Evolutionary conservation across 352 stramenopile species (phyloP).

Genomic region (Phytophthora idaei): DNA sequence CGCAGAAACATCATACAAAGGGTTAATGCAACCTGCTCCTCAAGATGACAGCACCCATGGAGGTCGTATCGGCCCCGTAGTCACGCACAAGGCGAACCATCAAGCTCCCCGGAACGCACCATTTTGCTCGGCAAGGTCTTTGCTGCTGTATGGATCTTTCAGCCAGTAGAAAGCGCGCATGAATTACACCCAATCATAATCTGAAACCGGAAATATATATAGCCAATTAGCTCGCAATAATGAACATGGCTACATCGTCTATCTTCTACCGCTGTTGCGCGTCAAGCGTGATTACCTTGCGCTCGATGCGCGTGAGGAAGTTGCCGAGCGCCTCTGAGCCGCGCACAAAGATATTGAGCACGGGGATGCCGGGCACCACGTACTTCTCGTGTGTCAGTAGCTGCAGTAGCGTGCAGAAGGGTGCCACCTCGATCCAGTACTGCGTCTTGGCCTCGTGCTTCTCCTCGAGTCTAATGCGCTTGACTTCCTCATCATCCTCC

Average conservation of each 20-base stretch:
- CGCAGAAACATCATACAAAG: conserved; percentile 3
- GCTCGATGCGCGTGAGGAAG: conserved; percentile 75
- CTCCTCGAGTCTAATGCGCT: conserved; percentile 67
- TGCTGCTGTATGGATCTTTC: conserved; percentile 31
- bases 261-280: conserved; percentile 29
- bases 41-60: not conserved
- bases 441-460: conserved; percentile 80
- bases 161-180: conserved; percentile 23
- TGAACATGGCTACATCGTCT: conserved; percentile 8
- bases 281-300: conserved; percentile 58
- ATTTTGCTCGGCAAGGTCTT: conserved; percentile 30
- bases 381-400: conserved; percentile 78
- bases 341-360: conserved; percentile 86
- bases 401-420: conserved; percentile 79
- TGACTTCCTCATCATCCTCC: conserved; percentile 67
- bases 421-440: conserved; percentile 78
- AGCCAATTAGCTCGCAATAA: conserved; percentile 4
- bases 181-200: conserved; percentile 23
- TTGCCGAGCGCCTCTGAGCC: conserved; percentile 62
- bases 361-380: conserved; percentile 82
- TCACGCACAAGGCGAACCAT: conserved; percentile 1
- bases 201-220: conserved; percentile 2
- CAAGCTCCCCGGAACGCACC: conserved; percentile 24
- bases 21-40: conserved; percentile 5
- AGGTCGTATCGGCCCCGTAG: not conserved